Evolutionary conservation across 2,329 filamentous ascomycete genomes (phyloP).

Genomic region (Rugonectria rugulosa): DNA sequence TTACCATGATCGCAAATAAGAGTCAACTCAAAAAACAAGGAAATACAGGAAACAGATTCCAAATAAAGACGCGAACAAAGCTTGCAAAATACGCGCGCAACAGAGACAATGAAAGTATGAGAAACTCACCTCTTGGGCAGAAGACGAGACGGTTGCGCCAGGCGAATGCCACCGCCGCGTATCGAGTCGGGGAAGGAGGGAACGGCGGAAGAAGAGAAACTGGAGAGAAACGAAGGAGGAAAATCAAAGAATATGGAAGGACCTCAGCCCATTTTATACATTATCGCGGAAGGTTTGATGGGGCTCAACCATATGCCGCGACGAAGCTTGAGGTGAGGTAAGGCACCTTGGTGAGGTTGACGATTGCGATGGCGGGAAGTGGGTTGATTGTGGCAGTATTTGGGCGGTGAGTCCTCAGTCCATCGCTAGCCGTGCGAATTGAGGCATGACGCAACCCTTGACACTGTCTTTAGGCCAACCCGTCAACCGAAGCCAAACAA

Average conservation of each 20-base stretch:
- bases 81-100: not conserved
- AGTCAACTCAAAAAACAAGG: conserved; percentile 39
- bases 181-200: conserved; percentile 23
- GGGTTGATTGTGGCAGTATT: conserved; percentile 29
- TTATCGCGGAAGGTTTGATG: conserved; percentile 18
- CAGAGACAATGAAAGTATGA: not conserved
- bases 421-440: conserved; percentile 21
- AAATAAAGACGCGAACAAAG: conserved; percentile 5
- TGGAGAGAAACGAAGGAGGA: not conserved
- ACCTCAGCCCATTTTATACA: conserved; percentile 27
- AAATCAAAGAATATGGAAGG: conserved; percentile 6
- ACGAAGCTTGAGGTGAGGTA: conserved; percentile 19
- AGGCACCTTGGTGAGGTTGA: not conserved
- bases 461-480: not conserved
- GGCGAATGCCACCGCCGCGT: conserved; percentile 12
- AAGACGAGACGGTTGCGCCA: conserved; percentile 21
- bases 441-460: not conserved
- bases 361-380: conserved; percentile 14
- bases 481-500: too few species aligned
- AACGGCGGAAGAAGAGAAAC: not conserved
- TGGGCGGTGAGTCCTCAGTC: conserved; percentile 28
- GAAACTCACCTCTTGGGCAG: conserved; percentile 20
- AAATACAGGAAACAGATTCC: conserved; percentile 12
- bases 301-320: conserved; percentile 30
- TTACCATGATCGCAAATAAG: conserved; percentile 40